Conservation (phyloP, 768 basidiomycete species). For the Strobilomyces echinocephalus region DNA sequence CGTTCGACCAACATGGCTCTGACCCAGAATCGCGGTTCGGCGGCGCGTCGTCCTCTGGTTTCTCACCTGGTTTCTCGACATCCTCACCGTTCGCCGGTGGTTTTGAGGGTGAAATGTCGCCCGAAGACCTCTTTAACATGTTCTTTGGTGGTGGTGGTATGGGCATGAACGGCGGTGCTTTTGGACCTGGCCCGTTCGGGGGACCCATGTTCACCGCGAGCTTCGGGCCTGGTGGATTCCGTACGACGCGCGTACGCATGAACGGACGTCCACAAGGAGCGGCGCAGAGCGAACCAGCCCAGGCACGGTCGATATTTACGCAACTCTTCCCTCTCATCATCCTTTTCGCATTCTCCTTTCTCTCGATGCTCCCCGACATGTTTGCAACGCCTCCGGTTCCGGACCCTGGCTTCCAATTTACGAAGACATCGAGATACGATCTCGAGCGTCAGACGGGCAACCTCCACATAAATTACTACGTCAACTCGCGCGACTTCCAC, state of each 20-base stretch:
- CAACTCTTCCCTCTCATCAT: slow-evolving; percentile 84
- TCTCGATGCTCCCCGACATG: slow-evolving; percentile 74
- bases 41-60: slow-evolving; percentile 58
- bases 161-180: slow-evolving; percentile 39
- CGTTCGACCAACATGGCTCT: slow-evolving; percentile 76
- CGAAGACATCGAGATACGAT: slow-evolving; percentile 54
- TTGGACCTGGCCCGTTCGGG: slow-evolving; percentile 49
- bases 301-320: slow-evolving; percentile 55
- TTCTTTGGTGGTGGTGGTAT: slow-evolving; percentile 83
- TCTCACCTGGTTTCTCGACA: slow-evolving; percentile 47
- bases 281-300: slow-evolving; percentile 36
- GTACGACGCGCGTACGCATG: slow-evolving; percentile 51
- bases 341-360: slow-evolving; percentile 77
- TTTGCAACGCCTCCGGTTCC: slow-evolving; percentile 64
- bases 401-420: slow-evolving; percentile 78
- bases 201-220: slow-evolving; percentile 65
- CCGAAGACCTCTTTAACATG: slow-evolving; percentile 97
- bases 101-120: slow-evolving; percentile 84
- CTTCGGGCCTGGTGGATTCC: slow-evolving; percentile 84
- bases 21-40: slow-evolving; percentile 84
- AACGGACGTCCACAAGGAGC: slow-evolving; percentile 36
- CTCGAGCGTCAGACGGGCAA: slow-evolving; percentile 66
- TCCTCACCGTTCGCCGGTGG: slow-evolving; percentile 46
- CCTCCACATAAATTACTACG: slow-evolving; percentile 76
- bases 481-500: slow-evolving; percentile 71